Base-by-base conservation (phyloP, 805 yeast genomes). In the Cyberlindnera meyerae region DNA sequence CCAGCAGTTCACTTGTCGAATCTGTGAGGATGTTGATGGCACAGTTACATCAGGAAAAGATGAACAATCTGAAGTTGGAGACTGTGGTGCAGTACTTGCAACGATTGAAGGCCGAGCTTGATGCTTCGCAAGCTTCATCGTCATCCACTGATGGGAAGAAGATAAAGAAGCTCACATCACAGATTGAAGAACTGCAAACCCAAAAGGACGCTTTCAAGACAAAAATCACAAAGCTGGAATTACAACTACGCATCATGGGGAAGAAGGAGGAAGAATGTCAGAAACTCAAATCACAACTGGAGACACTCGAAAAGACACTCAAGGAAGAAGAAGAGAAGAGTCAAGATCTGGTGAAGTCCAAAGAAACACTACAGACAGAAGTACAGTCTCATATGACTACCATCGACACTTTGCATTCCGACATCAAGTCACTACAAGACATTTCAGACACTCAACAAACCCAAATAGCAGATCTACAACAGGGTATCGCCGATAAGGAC, bases 41-140 rank as follows among this genome's bases (percentile, higher is more conserved):
- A 20, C 76, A 77, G 36, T 60, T 83, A 14, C 69, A 77, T 34
- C 65, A 72, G 44, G 77, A 77, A 37, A 78, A 73, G 47, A 66
- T 77, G 35, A 82, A 82, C 48, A 77, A 70, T 45, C 64, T 73
- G 44, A 69, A 77, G 39, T 55, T 82, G 36, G 62, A 63, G 30
- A 69, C 80, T 9, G 61, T 83, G 28, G 77, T 75, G 24, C 62
- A 59, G 17, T 82, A 79, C 46, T 54, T 82, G 40, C 58, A 60
- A 29, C 70, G 68, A 40, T 83, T 77, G 47, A 70, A 61, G 27
- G 18, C 18, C 13, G 27, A 32, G 21, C 9, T 40, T 11, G 39
- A 34, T n/a, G n/a, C n/a, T n/a, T n/a, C n/a, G n/a, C n/a, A n/a
- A n/a, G n/a, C n/a, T n/a, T n/a, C n/a, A n/a, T n/a, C n/a, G n/a